phyloP scores from a whole-genome alignment of 1,284 basidiomycete species.

The Cutaneotrichosporon sp. region DNA sequence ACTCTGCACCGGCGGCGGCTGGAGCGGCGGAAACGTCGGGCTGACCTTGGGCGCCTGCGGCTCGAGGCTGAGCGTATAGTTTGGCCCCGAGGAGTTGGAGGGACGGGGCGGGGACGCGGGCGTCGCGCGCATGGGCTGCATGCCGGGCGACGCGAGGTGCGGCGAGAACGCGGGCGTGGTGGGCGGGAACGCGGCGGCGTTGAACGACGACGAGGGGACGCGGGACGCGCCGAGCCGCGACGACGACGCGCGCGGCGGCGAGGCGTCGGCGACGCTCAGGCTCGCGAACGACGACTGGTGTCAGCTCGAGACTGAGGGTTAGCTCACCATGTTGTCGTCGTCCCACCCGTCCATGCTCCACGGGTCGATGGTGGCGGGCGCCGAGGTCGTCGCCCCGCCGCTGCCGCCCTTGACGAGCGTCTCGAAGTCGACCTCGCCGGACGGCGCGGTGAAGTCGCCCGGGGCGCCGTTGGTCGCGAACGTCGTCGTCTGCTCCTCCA shows the following conservation, averaged over 20 bases:
- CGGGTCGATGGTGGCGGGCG: conserved; percentile 29
- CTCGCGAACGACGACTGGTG: conserved; percentile 20
- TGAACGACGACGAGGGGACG: conserved; percentile 45
- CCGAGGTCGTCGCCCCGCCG: conserved; percentile 1
- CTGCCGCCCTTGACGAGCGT: conserved; percentile 41
- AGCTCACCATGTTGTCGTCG: conserved; percentile 34
- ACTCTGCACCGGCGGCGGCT: conserved; percentile 12
- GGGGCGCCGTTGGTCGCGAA: conserved; percentile 25
- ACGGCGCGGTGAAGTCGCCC: conserved; percentile 28
- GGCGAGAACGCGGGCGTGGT: conserved; percentile 14
- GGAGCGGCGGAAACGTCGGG: conserved; percentile 12
- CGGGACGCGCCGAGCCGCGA: conserved; percentile 16
- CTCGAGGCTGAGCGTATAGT: conserved; percentile 48
- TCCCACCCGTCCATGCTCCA: conserved; percentile 50
- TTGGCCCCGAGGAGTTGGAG: conserved; percentile 32
- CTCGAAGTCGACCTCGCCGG: conserved; percentile 53
- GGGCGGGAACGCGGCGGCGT: conserved; percentile 37
- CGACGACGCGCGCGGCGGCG: background rate
- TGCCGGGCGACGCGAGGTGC: conserved; percentile 10
- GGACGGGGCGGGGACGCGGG: conserved; percentile 1
- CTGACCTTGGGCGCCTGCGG: conserved; percentile 31
- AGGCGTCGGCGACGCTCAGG: conserved; percentile 6
- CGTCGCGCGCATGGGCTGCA: conserved; percentile 21
- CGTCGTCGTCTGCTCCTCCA: conserved; percentile 47
- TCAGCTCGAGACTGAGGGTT: background rate